These are phyloP conservation scores for Penicillium daleae DNA, from an alignment of 495 filamentous ascomycete genomes.

Conservation along the genomic window DNA sequence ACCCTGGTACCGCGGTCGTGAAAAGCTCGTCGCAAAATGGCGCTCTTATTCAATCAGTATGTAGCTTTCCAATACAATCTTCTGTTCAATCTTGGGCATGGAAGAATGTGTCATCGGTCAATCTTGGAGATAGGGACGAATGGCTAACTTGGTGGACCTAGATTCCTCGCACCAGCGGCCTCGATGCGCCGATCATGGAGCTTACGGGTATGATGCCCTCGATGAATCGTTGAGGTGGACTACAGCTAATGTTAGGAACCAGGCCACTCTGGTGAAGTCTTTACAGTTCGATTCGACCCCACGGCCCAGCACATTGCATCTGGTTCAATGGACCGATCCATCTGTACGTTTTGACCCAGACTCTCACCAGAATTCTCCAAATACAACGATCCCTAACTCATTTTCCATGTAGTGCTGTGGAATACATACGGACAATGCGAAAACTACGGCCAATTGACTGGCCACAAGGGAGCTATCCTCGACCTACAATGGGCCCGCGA, in stretches of 20 bases:
- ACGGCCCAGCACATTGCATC: slow-evolving; percentile 88
- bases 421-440: slow-evolving; percentile 88
- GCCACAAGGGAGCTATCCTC: slow-evolving; percentile 86
- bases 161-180: slow-evolving; percentile 80
- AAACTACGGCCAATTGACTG: slow-evolving; percentile 85
- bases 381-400: slow-evolving; percentile 5
- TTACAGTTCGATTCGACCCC: slow-evolving; percentile 87
- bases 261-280: slow-evolving; percentile 81
- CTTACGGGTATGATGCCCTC: slow-evolving; percentile 64
- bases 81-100: not conserved
- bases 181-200: slow-evolving; percentile 95
- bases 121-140: not conserved
- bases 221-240: not conserved
- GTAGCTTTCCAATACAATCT: slow-evolving; percentile 32
- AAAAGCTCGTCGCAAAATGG: slow-evolving; percentile 71
- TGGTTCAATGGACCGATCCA: slow-evolving; percentile 91
- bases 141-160: slow-evolving; percentile 41
- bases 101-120: not conserved
- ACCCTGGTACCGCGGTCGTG: slow-evolving; percentile 61
- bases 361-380: not conserved
- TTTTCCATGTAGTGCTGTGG: slow-evolving; percentile 73
- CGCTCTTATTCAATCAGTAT: slow-evolving; percentile 82
- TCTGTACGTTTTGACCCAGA: slow-evolving; percentile 61
- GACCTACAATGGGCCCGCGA: slow-evolving; percentile 98
- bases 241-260: slow-evolving; percentile 16